Conservation (phyloP, 148 eudicot species). For the Chenopodium album region DNA sequence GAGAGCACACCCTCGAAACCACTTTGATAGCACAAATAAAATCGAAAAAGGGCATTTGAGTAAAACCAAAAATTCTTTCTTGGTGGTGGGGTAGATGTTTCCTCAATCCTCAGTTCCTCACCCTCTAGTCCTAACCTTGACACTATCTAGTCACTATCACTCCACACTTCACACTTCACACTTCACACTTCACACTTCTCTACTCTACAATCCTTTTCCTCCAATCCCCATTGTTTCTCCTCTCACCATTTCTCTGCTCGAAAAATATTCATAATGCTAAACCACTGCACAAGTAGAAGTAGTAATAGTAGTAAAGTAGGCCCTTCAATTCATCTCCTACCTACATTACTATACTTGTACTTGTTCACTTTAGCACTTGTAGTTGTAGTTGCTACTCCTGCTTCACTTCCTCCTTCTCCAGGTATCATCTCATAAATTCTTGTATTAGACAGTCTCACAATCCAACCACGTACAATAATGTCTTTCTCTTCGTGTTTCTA, state of each 20-base stretch:
- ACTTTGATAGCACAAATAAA: neutral
- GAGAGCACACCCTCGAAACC: too few relatives aligned
- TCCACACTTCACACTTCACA: neutral
- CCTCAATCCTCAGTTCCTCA: neutral
- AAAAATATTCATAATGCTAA: neutral
- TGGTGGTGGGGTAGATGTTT: constrained; percentile 4
- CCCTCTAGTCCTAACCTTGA: neutral
- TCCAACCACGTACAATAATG: neutral
- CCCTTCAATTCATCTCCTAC: constrained; percentile 7
- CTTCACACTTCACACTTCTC: neutral
- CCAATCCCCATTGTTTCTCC: neutral
- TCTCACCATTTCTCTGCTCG: neutral
- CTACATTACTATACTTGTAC: constrained; percentile 10
- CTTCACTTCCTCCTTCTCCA: constrained; percentile 28
- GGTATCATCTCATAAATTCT: constrained; percentile 2
- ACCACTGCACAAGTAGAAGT: neutral
- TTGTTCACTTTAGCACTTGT: neutral
- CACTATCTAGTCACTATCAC: constrained; percentile 9
- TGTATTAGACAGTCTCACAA: neutral
- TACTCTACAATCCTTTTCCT: neutral
- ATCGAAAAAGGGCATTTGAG: neutral
- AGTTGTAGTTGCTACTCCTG: constrained; percentile 4
- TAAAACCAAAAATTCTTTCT: neutral
- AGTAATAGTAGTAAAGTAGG: neutral
- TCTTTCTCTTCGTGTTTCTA: too few relatives aligned